Evolutionary conservation across 2,329 filamentous ascomycete species (phyloP), one percentile per base, ranked within the genome.

Genomic region (Chaetomiaceae sp.): DNA sequence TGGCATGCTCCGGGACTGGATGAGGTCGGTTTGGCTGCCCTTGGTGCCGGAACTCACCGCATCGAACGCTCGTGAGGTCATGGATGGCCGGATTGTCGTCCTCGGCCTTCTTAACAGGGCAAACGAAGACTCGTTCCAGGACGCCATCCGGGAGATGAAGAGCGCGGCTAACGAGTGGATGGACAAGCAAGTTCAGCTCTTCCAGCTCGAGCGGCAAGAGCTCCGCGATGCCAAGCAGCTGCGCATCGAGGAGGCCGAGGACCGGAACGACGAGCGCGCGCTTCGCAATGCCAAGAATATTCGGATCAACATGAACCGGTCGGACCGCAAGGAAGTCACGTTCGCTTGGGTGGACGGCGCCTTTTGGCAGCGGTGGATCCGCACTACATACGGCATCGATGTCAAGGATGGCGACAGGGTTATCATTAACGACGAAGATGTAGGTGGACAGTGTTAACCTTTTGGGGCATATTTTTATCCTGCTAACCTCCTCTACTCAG

Each of bases 301-400:
- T 65, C 84, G 85, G 29, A 91, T 99, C 67, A 89, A 90, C 62
- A 95, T 96, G 82, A 87, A 92, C 62, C 87, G 87, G 66, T 82
- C 89, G 48, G 85, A 90, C 66, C 86, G 86, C 62, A 95, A 92
- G 69, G 88, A 95, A 67, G 90, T 97, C 37, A 82, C 84, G 8
- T 99, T 99, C 70, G 94, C 94, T 11, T 99, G 94, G 94, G 90
- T 97, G 11, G 94, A 99, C 67, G 90, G 91, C 46, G 82, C 89
- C 7, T 97, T 97, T 70, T 99, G 94, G 94, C 91, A 97, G 71
- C 82, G 92, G 57, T 99, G 94, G 94, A 83, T 99, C 59, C 81
- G 87, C 61, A 91, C 86, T n/a, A 96, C 92, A 0, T 99, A 95
- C 66, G 92, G 92, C 50, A 87, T 97, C 61, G 88, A 95, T 62